Evolutionary conservation across 768 basidiomycete genomes (phyloP).

Genomic region (Cystobasidiopsis lactophilus): DNA sequence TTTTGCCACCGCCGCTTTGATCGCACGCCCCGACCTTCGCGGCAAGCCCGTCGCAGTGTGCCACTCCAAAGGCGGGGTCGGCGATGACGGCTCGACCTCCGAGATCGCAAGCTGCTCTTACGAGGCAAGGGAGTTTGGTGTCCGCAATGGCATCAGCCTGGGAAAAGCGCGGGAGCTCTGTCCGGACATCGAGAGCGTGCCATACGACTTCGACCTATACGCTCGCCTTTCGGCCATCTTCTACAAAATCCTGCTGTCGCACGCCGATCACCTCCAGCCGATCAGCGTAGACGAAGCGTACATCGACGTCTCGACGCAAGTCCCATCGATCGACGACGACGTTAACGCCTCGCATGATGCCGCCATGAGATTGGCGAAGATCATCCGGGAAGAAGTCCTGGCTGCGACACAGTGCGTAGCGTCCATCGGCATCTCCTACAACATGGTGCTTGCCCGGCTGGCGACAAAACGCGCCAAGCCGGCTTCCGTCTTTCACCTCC

Average conservation of each 20-base stretch:
- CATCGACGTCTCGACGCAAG: conserved; percentile 50
- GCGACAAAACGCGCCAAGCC: conserved; percentile 85
- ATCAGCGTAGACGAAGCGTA: conserved; percentile 93
- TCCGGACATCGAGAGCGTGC: conserved; percentile 48
- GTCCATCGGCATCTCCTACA: conserved; percentile 63
- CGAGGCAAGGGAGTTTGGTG: conserved; percentile 66
- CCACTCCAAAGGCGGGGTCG: conserved; percentile 62
- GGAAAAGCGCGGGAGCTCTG: conserved; percentile 61
- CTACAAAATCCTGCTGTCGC: conserved; percentile 73
- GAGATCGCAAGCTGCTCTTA: conserved; percentile 91
- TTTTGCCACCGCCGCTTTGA: conserved; percentile 69
- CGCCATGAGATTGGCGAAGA: conserved; percentile 34
- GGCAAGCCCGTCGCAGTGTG: conserved; percentile 88
- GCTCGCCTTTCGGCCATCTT: conserved; percentile 54
- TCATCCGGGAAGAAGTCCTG: conserved; percentile 52
- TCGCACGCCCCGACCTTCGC: conserved; percentile 52
- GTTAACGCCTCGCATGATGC: neutral
- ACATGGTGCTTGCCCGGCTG: conserved; percentile 75
- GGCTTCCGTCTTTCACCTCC: conserved; percentile 58
- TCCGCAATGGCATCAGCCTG: conserved; percentile 86
- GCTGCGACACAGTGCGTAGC: conserved; percentile 59
- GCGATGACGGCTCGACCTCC: conserved; percentile 41
- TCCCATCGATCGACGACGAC: neutral
- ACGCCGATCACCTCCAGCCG: conserved; percentile 77
- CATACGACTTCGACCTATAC: conserved; percentile 67